Evolutionary conservation across 371 early-diverging fungal genomes (phyloP), one percentile per base, ranked within the genome.

Genomic region (Haplosporangium sp.): DNA sequence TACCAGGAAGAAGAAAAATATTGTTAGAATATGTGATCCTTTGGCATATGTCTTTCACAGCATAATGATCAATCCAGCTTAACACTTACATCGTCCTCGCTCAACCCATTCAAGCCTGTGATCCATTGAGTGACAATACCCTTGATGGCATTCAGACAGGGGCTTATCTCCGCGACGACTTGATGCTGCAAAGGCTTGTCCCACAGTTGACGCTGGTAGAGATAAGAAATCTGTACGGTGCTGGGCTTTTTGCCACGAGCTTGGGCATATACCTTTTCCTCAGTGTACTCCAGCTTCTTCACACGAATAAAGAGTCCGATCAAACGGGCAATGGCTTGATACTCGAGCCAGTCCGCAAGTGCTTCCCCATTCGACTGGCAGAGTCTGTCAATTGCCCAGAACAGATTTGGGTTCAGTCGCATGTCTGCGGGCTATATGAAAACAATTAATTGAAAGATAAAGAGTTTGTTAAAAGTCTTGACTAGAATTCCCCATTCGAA

Each of bases 171-270:
- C 6, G 80, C 80, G 5, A 80, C 73, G 29, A 80, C 80, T 21
- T 68, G 80, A 43, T 80, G 80, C 42, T 80, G 80, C 64, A 80
- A 56, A 13, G 69, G 73, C 56, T 80, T 80, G 52, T 80, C 80
- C 80, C 80, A 80, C 18, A 73, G 66, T 36, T 73, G 62, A 5
- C 65, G 80, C 58, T 80, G 73, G 56, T 73, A 50, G 21, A 80
- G 41, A 37, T 80, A 69, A 1, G 80, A 80, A n/a, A 80, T 73
- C 54, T 80, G 80, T 14, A 67, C 67, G 0, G 70, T 69, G 53
- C 38, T 80, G 37, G 80, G 80, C 43, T 80, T 80, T 54, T 80
- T 80, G 52, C 73, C 73, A 12, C 73, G 69, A 0, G 80, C 80
- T 45, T 62, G 65, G 11, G 69, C 73, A 43, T 80, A 80, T 4